phyloP scores from a whole-genome alignment of 352 stramenopile species.

The Phytophthora palmivora region DNA sequence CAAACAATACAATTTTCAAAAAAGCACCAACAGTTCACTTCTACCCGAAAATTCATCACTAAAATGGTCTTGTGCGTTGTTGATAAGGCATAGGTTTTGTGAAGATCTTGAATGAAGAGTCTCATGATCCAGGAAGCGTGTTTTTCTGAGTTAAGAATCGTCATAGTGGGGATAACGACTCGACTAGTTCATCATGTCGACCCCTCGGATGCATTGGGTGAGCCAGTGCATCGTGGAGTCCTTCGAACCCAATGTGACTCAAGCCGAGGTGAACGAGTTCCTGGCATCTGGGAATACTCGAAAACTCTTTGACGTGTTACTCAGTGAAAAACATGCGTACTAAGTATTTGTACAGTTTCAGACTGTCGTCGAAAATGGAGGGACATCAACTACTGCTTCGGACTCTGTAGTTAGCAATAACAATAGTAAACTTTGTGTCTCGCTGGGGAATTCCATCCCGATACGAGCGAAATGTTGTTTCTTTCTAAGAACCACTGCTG shows the following conservation, averaged over 20 bases:
- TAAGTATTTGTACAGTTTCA: conserved; percentile 87
- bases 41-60: too few relatives aligned
- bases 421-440: conserved; percentile 69
- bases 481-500: conserved; percentile 73
- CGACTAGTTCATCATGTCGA: conserved; percentile 63
- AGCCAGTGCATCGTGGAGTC: conserved; percentile 77
- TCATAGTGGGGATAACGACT: conserved; percentile 9
- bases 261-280: conserved; percentile 70
- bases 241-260: conserved; percentile 73
- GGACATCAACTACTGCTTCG: not conserved
- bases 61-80: too few relatives aligned
- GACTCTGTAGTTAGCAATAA: conserved; percentile 23
- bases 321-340: conserved; percentile 69
- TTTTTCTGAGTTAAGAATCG: conserved; percentile 33
- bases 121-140: conserved; percentile 10
- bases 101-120: conserved; percentile 33
- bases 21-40: too few relatives aligned
- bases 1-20: too few relatives aligned
- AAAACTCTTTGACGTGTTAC: conserved; percentile 79
- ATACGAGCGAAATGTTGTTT: conserved; percentile 88
- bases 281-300: conserved; percentile 53
- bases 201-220: conserved; percentile 84
- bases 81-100: conserved; percentile 24
- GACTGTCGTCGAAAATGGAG: conserved; percentile 22
- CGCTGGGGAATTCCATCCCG: conserved; percentile 68